Base-by-base conservation (phyloP, 176 grass and related monocot genomes). In the Oryza meridionalis region DNA sequence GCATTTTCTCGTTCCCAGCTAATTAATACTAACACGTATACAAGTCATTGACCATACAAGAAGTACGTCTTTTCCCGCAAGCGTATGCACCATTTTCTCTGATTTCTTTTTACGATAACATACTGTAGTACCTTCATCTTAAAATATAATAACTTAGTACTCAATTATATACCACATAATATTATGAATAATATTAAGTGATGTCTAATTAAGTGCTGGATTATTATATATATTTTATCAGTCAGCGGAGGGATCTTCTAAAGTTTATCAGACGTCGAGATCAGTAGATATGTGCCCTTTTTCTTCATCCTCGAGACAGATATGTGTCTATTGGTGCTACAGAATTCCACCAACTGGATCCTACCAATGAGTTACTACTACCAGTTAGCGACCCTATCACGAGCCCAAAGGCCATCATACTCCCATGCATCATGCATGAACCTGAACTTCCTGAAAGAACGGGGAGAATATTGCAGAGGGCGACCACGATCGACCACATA, bases 321-420 rank as follows among this genome's bases (percentile, higher is more conserved):
- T 44, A 53, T 43, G 24, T 69, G 64, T 64, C 65, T 44, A 12
- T 33, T 47, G 67, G 74, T 37, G 80, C 27, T 50, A 40, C 80
- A 64, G 25, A 83, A 66, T 64, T 43, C 8, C 68, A 53, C 1
- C 79, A 47, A 50, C 19, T 53, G 24, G 29, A 33, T 78, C 9
- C 65, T 15, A 17, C 4, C 24, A 44, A 55, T 55, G 25, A 75
- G 7, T 58, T 21, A 11, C 13, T 21, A 11, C 13, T 47, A 46
- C 45, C 33, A 38, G 37, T 38, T 5, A 38, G 45, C 19, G 17
- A 81, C 81, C 81, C 69, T 69, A 55, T 50, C 25, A 74, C 81
- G 33, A 84, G 12, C 59, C 81, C 75, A 79, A 84, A 78, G 81
- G 81, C 17, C 81, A 79, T 68, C 81, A 79, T 68, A 17, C 67